Conservation (phyloP, 371 early-diverging fungal genomes). For the Syncephalastrum contaminatum region DNA sequence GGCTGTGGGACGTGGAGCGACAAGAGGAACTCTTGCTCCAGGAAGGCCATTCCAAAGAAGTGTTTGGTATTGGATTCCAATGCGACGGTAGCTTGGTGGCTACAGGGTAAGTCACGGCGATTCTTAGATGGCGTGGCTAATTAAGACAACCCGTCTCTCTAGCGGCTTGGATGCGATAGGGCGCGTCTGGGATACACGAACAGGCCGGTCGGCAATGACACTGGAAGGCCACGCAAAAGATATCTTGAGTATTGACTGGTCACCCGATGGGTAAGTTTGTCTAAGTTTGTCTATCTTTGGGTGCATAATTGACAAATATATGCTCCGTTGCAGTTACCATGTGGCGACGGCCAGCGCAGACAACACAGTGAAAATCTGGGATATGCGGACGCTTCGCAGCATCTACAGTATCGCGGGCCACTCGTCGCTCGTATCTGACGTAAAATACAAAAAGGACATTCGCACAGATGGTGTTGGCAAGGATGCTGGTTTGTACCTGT, state of each 20-base stretch:
- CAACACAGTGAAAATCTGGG: slow-evolving; percentile 88
- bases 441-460: slow-evolving; percentile 59
- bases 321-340: slow-evolving; percentile 49
- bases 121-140: neutral
- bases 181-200: slow-evolving; percentile 94
- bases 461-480: slow-evolving; percentile 20
- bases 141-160: neutral
- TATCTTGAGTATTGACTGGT: slow-evolving; percentile 86
- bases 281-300: no score
- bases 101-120: slow-evolving; percentile 61
- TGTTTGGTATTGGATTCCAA: slow-evolving; percentile 90
- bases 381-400: slow-evolving; percentile 77
- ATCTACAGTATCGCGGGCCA: slow-evolving; percentile 92
- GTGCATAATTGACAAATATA: neutral
- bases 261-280: slow-evolving; percentile 76
- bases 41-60: slow-evolving; percentile 92
- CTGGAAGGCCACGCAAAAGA: slow-evolving; percentile 92
- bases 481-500: slow-evolving; percentile 62
- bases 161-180: slow-evolving; percentile 90
- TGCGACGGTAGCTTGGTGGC: slow-evolving; percentile 89
- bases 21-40: slow-evolving; percentile 80
- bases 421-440: slow-evolving; percentile 82
- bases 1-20: slow-evolving; percentile 90
- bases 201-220: slow-evolving; percentile 86
- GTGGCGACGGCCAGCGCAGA: slow-evolving; percentile 82